These are phyloP conservation scores for Clarireedia hainanense DNA, from an alignment of 2,329 filamentous ascomycete species.

Conservation along the genomic window DNA sequence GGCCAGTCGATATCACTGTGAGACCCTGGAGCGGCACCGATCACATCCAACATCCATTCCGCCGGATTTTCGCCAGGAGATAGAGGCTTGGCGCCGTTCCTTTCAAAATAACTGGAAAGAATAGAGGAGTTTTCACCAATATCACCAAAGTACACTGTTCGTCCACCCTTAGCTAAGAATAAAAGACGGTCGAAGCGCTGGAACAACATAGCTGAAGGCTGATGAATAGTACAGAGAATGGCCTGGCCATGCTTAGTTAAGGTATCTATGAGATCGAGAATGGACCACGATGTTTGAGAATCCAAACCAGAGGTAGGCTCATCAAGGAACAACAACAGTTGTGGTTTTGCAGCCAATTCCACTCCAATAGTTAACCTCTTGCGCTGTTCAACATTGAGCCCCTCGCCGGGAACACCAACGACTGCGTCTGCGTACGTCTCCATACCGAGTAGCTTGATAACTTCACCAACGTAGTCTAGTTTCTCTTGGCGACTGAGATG, in stretches of 20 bases:
- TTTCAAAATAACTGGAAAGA: constrained; percentile 68
- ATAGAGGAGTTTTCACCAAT: constrained; percentile 62
- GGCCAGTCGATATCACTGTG: constrained; percentile 10
- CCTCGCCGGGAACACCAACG: constrained; percentile 60
- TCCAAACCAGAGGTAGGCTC: constrained; percentile 87
- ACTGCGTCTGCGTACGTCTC: constrained; percentile 82
- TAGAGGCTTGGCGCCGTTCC: constrained; percentile 57
- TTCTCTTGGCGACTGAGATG: constrained; percentile 69
- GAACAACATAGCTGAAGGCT: constrained; percentile 88
- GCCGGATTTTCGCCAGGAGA: constrained; percentile 67
- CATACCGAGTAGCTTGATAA: constrained; percentile 88
- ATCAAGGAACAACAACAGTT: constrained; percentile 62
- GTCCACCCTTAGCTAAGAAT: constrained; percentile 67
- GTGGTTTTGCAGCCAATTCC: constrained; percentile 62
- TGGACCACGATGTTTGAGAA: constrained; percentile 87
- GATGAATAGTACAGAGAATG: constrained; percentile 90
- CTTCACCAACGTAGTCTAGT: constrained; percentile 78
- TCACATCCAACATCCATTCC: constrained; percentile 62
- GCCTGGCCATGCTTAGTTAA: constrained; percentile 81
- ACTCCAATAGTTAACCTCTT: constrained; percentile 69
- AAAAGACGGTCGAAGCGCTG: constrained; percentile 79
- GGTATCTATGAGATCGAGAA: constrained; percentile 79
- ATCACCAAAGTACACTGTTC: constrained; percentile 74
- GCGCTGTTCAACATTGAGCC: constrained; percentile 50
- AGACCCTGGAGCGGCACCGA: constrained; percentile 2